Evolutionary conservation across 2,329 filamentous ascomycete species (phyloP).

Genomic region (Cladobotryum mycophilum): DNA sequence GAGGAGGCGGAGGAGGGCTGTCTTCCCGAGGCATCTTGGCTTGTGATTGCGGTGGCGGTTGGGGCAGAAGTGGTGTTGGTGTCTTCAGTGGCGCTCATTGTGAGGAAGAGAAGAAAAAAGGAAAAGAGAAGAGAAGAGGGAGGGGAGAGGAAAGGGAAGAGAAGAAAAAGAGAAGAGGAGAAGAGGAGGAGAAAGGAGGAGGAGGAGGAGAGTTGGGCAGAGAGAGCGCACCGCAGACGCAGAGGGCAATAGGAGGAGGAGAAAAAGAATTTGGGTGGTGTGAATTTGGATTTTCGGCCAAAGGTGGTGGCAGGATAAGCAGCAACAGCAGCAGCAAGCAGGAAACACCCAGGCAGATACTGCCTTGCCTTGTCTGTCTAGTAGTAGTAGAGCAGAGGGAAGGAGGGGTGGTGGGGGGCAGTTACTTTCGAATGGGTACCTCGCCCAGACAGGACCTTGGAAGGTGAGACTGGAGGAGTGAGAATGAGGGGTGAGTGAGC

Average conservation of each 20-base stretch:
- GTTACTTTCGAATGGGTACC: no score
- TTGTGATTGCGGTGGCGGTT: conserved; percentile 17
- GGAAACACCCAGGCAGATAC: neutral
- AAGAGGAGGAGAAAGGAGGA: conserved; percentile 13
- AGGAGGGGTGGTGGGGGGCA: no score
- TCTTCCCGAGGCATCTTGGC: conserved; percentile 56
- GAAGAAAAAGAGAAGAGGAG: conserved; percentile 20
- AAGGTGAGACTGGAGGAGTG: no score
- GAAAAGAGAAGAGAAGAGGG: conserved; percentile 25
- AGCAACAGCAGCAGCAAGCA: neutral
- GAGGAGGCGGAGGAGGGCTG: conserved; percentile 56
- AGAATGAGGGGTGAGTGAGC: no score
- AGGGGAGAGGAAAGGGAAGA: conserved; percentile 22
- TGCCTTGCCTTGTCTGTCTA: no score
- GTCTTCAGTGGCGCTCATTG: conserved; percentile 23
- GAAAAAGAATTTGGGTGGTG: neutral
- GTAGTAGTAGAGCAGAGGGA: no score
- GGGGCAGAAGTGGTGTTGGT: conserved; percentile 20
- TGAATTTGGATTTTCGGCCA: neutral
- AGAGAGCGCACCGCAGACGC: conserved; percentile 1
- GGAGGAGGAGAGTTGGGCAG: conserved; percentile 14
- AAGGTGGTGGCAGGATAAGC: neutral
- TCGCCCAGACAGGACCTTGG: no score
- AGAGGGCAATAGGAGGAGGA: neutral
- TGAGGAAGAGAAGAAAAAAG: conserved; percentile 24